Conservation (phyloP, 805 yeast species). For the Cyberlindnera xylosilytica region DNA sequence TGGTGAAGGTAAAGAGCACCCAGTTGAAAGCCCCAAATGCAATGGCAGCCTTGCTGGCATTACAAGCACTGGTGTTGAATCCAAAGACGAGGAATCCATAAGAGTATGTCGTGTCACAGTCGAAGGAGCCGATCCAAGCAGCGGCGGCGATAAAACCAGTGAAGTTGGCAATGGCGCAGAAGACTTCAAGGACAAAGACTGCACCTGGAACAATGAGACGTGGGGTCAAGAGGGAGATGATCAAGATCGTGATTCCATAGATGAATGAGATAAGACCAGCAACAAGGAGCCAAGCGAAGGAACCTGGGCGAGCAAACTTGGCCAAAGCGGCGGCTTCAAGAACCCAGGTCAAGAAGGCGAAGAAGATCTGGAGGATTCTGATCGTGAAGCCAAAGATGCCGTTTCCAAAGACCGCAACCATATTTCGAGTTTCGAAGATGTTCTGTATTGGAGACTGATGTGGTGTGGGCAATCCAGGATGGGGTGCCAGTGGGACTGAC, state of each 20-base stretch:
- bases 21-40: conserved; percentile 22
- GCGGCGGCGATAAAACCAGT: conserved; percentile 21
- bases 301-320: conserved; percentile 8
- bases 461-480: too few relatives aligned
- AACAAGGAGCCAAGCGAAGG: conserved; percentile 15
- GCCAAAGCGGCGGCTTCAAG: conserved; percentile 12
- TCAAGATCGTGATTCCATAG: conserved; percentile 5
- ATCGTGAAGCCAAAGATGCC: conserved; percentile 9
- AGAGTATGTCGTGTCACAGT: conserved; percentile 8
- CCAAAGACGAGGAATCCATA: neutral
- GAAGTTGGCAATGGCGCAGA: conserved; percentile 18
- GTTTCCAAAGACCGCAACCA: neutral
- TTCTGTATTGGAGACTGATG: too few relatives aligned
- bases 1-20: conserved; percentile 12
- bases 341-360: conserved; percentile 16
- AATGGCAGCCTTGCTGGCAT: conserved; percentile 20
- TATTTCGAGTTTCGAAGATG: neutral
- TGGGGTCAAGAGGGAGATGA: conserved; percentile 7
- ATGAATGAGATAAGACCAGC: conserved; percentile 12
- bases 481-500: too few relatives aligned
- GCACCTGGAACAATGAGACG: conserved; percentile 15
- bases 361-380: conserved; percentile 14
- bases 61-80: conserved; percentile 8
- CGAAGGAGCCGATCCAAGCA: conserved; percentile 13
- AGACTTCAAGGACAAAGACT: conserved; percentile 11